Percentiles rank a stretch among this genome's conserved stretches.
Conservation (phyloP, 78 protist genomes). For the Diacronema lutheri region DNA sequence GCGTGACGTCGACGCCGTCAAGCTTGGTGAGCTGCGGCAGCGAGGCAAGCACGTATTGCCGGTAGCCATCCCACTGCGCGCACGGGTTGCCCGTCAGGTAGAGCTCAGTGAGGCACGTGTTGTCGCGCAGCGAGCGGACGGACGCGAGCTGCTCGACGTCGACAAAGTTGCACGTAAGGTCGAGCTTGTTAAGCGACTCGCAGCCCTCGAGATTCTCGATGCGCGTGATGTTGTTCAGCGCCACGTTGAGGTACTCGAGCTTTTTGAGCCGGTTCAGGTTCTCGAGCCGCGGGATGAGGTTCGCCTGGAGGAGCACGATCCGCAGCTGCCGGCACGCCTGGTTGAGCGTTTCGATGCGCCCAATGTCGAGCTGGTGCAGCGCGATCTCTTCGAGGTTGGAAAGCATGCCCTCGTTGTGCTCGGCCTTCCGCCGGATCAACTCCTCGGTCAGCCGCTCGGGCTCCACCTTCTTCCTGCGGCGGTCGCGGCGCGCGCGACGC, state of each 20-base stretch:
- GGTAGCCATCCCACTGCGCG: slow-evolving; percentile 36
- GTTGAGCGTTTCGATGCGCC: slow-evolving; percentile 60
- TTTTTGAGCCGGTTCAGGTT: slow-evolving; percentile 48
- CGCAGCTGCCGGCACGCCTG: slow-evolving; percentile 60
- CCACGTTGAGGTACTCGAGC: slow-evolving; percentile 72
- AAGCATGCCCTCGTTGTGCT: slow-evolving; percentile 76
- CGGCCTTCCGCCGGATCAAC: slow-evolving; percentile 67
- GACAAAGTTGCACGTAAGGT: slow-evolving; percentile 77
- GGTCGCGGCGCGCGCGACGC: too few species aligned
- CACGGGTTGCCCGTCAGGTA: slow-evolving; percentile 79
- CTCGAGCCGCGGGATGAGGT: slow-evolving; percentile 61
- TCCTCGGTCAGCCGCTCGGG: slow-evolving; percentile 48
- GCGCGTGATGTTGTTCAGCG: slow-evolving; percentile 63
- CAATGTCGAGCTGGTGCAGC: slow-evolving; percentile 79
- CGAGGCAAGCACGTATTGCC: slow-evolving; percentile 57
- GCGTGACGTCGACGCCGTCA: slow-evolving; percentile 59
- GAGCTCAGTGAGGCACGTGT: slow-evolving; percentile 45
- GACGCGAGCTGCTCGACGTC: slow-evolving; percentile 52
- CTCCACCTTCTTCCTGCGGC: neutral
- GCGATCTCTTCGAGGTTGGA: slow-evolving; percentile 72
- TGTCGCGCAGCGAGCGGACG: slow-evolving; percentile 30
- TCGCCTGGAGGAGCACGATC: slow-evolving; percentile 68
- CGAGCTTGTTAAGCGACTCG: slow-evolving; percentile 71
- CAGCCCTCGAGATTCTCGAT: slow-evolving; percentile 58
- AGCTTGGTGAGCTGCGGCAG: slow-evolving; percentile 69